These are phyloP conservation scores for Protomyces pachydermus DNA, from an alignment of 1,139 yeast species.

Conservation along the genomic window DNA sequence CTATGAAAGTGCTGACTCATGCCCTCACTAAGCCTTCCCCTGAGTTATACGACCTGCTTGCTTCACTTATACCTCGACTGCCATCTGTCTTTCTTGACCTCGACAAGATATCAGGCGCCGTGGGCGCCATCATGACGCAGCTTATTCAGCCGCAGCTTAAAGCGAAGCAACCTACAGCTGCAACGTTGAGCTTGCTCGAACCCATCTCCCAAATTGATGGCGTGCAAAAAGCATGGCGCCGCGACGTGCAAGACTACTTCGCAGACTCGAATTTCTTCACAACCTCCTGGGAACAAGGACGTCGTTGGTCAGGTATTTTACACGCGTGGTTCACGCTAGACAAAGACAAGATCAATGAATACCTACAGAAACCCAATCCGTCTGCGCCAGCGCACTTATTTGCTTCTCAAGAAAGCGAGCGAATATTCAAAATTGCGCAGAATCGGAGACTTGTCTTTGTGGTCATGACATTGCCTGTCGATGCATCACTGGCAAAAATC, in stretches of 20 bases:
- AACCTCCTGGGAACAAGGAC: neutral
- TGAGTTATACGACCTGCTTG: neutral
- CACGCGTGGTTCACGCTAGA: neutral
- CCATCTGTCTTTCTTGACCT: neutral
- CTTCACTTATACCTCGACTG: neutral
- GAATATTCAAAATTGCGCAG: neutral
- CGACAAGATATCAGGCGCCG: neutral
- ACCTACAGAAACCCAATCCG: constrained; percentile 1
- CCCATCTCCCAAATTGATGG: neutral
- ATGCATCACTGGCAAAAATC: constrained; percentile 47
- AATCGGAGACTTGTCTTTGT: neutral
- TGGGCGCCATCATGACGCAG: neutral
- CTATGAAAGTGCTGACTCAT: neutral
- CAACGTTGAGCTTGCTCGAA: neutral
- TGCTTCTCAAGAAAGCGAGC: constrained; percentile 1
- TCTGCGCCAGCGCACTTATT: constrained; percentile 13
- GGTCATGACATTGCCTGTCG: neutral
- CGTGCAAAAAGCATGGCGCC: constrained; percentile 7
- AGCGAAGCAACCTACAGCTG: neutral
- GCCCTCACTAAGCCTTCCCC: neutral
- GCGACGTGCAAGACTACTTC: constrained; percentile 4
- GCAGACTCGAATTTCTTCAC: constrained; percentile 2
- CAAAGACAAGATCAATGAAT: constrained; percentile 3
- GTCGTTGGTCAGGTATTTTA: neutral
- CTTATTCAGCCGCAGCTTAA: constrained; percentile 6